phyloP scores from a whole-genome alignment of 192 early-diverging fungal genomes.

The Coemansia sp. region DNA sequence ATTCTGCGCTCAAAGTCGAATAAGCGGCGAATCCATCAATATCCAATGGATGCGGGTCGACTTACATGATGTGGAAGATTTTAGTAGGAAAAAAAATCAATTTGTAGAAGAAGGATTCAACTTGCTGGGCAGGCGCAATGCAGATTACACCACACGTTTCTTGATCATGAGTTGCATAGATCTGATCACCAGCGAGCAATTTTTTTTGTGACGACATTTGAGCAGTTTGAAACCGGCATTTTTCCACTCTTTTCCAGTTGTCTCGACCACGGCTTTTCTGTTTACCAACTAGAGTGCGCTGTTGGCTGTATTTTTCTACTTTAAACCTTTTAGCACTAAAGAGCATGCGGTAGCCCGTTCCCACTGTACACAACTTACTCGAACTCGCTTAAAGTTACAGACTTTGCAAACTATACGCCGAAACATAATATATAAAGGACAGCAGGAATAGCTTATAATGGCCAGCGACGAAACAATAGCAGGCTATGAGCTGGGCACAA shows the following conservation, averaged over 20 bases:
- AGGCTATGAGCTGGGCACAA: neutral
- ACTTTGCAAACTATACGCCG: neutral
- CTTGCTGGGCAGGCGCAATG: neutral
- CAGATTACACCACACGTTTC: neutral
- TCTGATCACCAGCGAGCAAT: neutral
- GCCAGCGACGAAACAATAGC: constrained; percentile 11
- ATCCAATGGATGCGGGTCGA: constrained; percentile 10
- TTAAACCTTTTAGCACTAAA: neutral
- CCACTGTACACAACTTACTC: neutral
- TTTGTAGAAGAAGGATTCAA: constrained; percentile 12
- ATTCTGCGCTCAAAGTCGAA: neutral
- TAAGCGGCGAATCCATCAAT: constrained; percentile 7
- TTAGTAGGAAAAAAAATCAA: constrained; percentile 5
- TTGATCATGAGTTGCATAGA: neutral
- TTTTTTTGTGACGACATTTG: constrained; percentile 9
- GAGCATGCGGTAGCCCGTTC: neutral
- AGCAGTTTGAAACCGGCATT: neutral
- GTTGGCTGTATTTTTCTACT: neutral
- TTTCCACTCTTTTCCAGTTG: neutral
- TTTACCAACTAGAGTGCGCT: neutral
- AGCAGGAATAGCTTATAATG: neutral
- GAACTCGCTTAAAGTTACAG: neutral
- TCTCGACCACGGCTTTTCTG: neutral
- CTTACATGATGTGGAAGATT: constrained; percentile 15
- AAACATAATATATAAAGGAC: neutral